Conservation (phyloP, 2,329 filamentous ascomycete genomes). For the Alternaria longipes region DNA sequence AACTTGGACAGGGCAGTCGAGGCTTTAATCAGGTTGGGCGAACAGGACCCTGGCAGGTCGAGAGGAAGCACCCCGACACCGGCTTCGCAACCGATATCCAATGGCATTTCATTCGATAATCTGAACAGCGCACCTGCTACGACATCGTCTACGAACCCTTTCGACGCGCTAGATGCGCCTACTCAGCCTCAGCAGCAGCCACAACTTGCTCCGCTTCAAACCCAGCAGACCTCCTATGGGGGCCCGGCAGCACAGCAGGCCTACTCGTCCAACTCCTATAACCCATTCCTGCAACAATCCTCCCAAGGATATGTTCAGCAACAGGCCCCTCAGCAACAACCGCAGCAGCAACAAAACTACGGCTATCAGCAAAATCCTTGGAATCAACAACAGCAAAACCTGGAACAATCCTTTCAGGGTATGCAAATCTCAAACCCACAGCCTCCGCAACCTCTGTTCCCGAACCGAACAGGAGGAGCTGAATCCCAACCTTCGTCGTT, state of each 20-base stretch:
- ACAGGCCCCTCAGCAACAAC: slow-evolving; percentile 21
- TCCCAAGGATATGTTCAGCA: slow-evolving; percentile 42
- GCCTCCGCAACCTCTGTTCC: slow-evolving; percentile 63
- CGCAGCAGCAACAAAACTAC: slow-evolving; percentile 18
- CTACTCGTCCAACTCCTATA: slow-evolving; percentile 62
- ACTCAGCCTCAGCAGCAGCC: slow-evolving; percentile 41
- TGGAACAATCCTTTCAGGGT: slow-evolving; percentile 78
- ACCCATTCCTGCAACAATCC: slow-evolving; percentile 70
- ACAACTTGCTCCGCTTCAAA: slow-evolving; percentile 38
- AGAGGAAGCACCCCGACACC: slow-evolving; percentile 60
- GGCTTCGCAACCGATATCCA: slow-evolving; percentile 60
- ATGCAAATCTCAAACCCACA: slow-evolving; percentile 67
- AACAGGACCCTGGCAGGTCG: slow-evolving; percentile 54
- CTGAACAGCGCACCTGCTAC: slow-evolving; percentile 39
- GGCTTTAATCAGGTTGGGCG: slow-evolving; percentile 81
- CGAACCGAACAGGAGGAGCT: slow-evolving; percentile 75
- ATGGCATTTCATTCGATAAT: slow-evolving; percentile 56
- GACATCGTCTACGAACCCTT: slow-evolving; percentile 52
- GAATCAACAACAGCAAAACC: slow-evolving; percentile 46
- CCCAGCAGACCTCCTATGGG: slow-evolving; percentile 40
- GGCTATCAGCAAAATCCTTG: slow-evolving; percentile 27
- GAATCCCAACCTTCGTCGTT: slow-evolving; percentile 50
- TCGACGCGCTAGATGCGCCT: slow-evolving; percentile 54
- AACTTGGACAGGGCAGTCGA: slow-evolving; percentile 89
- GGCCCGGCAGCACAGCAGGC: slow-evolving; percentile 31